Evolutionary conservation across 1,284 basidiomycete species (phyloP).

Genomic region (Ceratobasidium sp.): DNA sequence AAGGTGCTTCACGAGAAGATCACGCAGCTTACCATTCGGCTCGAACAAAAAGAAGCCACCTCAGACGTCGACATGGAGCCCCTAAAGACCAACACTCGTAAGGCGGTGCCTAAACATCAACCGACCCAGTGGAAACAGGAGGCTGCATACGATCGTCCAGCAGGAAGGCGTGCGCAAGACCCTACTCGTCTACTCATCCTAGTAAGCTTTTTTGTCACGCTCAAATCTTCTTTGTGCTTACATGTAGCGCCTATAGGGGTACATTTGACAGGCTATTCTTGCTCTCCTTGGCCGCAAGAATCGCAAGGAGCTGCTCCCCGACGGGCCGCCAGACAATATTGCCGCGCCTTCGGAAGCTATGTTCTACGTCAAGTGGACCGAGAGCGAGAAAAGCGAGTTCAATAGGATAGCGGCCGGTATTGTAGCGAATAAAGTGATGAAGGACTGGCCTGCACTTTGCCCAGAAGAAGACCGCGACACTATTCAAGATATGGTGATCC

Average conservation of each 20-base stretch:
- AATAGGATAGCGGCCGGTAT: background rate
- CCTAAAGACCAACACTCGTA: background rate
- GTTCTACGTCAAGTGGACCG: constrained; percentile 7
- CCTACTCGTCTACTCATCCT: background rate
- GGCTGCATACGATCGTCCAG: background rate
- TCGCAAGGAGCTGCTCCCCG: background rate
- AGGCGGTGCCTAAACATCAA: background rate
- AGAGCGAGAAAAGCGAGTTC: background rate
- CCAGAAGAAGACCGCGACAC: background rate
- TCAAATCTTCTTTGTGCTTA: background rate
- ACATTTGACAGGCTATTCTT: background rate
- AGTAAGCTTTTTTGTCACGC: too few relatives aligned
- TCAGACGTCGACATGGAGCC: too few relatives aligned
- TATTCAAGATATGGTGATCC: background rate
- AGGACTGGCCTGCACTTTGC: background rate
- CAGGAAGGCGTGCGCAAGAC: background rate
- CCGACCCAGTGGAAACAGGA: background rate
- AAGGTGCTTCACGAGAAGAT: background rate
- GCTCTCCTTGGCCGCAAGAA: background rate
- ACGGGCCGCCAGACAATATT: background rate
- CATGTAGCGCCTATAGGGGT: background rate
- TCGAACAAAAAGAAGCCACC: background rate
- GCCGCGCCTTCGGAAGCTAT: background rate
- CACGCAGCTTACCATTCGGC: background rate
- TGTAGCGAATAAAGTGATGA: background rate